Evolutionary conservation across 1,284 basidiomycete genomes (phyloP).

Genomic region (Apiotrichum sp.): DNA sequence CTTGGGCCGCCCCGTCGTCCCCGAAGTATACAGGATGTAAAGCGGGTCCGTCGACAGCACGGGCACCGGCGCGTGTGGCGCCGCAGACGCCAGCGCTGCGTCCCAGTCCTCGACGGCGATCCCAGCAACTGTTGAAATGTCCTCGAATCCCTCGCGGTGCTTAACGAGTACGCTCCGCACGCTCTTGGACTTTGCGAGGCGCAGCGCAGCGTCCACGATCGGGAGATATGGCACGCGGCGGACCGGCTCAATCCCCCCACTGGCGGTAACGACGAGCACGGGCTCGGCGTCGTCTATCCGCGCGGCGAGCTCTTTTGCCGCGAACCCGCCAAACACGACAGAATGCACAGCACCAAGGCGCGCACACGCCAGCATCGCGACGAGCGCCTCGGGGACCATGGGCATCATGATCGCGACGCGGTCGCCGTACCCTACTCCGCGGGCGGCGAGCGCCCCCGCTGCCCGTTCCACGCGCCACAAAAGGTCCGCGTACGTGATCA

Average conservation of each 20-base stretch:
- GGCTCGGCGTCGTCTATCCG: slow-evolving; percentile 78
- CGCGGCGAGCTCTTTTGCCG: slow-evolving; percentile 86
- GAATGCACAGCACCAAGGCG: slow-evolving; percentile 92
- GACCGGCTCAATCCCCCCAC: slow-evolving; percentile 44
- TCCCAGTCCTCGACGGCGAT: slow-evolving; percentile 11
- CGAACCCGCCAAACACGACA: slow-evolving; percentile 93
- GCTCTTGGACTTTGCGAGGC: not conserved
- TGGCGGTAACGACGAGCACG: slow-evolving; percentile 80
- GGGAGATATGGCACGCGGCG: slow-evolving; percentile 9
- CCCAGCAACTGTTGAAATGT: not conserved
- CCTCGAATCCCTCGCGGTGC: slow-evolving; percentile 37
- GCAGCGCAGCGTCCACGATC: not conserved
- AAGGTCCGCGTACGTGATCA: slow-evolving; percentile 71
- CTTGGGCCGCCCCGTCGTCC: slow-evolving; percentile 90
- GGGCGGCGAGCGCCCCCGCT: slow-evolving; percentile 78
- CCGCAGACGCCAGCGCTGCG: slow-evolving; percentile 5
- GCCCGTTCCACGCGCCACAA: slow-evolving; percentile 76
- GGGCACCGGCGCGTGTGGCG: slow-evolving; percentile 8
- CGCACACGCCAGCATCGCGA: slow-evolving; percentile 79
- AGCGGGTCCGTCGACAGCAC: slow-evolving; percentile 6
- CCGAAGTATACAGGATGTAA: slow-evolving; percentile 61
- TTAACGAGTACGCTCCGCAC: slow-evolving; percentile 85
- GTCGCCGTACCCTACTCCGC: slow-evolving; percentile 89
- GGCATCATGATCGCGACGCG: slow-evolving; percentile 53
- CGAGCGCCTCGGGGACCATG: slow-evolving; percentile 54